Base-by-base conservation (phyloP, 352 stramenopile genomes). In the Pythium apleroticum region DNA sequence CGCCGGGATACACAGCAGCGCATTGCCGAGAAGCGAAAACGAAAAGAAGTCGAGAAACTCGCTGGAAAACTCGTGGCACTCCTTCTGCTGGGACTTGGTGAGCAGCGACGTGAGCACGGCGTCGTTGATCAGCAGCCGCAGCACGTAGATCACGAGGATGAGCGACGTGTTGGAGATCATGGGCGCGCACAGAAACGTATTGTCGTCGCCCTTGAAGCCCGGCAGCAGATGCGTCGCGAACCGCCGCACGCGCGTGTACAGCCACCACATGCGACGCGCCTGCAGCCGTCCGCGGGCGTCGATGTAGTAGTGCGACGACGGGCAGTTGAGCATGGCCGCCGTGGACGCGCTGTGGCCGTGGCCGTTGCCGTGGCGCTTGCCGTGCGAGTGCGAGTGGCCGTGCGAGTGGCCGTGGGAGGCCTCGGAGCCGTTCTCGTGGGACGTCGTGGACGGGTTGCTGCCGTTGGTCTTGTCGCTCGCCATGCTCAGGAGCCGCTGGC, bases 91-190 rank as follows among this genome's bases (percentile, higher is more conserved):
- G 8, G 69, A 57, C 12, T 55, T 56, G 15, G 57, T 63, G n/a
- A 81, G 52, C 30, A 90, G 74, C 20, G 73, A 57, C n/a, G 75
- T 66, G 2, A 88, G 61, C 14, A 91, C 52, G 15, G 78, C 72
- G 17, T 77, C 57, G 48, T 87, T 78, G n/a, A 82, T 63, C 14
- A 89, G 25, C 25, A 89, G 45, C 20, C 83, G 64, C 0, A 90
- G 22, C 27, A 76, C 49, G 33, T 86, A 78, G 46, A 90, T 75
- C 10, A 70, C 61, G 49, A 91, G 54, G 60, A 91, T 94, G 43
- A 90, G 74, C 68, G 75, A 65, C 64, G 83, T 89, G 61, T 90
- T 90, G 62, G 79, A 83, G 58, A 94, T 76, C 81, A 94, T 89
- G 19, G 74, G 60, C 1, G 80, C 75, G 57, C 83, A 83, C 53